A percentile compares a stretch with the other conserved stretches of the same genome.
Evolutionary conservation across 1,284 basidiomycete genomes (phyloP).

Genomic region (Ceratobasidium sp.): DNA sequence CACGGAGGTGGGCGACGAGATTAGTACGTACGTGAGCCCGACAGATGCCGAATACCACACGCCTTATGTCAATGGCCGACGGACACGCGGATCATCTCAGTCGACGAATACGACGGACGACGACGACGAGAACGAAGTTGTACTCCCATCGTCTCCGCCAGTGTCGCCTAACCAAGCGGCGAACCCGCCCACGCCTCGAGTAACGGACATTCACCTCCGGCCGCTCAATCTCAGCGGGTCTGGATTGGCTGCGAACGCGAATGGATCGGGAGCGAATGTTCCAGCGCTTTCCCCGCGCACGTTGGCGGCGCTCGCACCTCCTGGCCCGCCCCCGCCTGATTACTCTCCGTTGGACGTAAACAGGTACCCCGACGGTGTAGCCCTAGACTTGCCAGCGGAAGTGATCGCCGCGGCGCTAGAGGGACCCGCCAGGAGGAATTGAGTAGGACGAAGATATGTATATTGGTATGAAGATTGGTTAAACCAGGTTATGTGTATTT

Average conservation of each 20-base stretch:
- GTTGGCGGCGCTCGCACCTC: slow-evolving; percentile 48
- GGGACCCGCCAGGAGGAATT: slow-evolving; percentile 57
- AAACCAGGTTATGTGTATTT: slow-evolving; percentile 33
- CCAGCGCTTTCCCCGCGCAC: slow-evolving; percentile 54
- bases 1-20: slow-evolving; percentile 53
- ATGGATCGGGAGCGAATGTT: not conserved
- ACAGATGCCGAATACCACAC: slow-evolving; percentile 71
- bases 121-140: slow-evolving; percentile 45
- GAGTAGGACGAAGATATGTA: not conserved
- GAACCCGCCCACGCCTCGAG: slow-evolving; percentile 80
- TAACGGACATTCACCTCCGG: slow-evolving; percentile 80
- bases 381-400: slow-evolving; percentile 83
- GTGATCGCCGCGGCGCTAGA: slow-evolving; percentile 83
- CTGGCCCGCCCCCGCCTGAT: slow-evolving; percentile 65
- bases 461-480: slow-evolving; percentile 27
- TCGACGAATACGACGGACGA: slow-evolving; percentile 52
- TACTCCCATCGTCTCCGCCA: slow-evolving; percentile 40
- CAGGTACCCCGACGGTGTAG: slow-evolving; percentile 81
- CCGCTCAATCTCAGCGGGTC: slow-evolving; percentile 57
- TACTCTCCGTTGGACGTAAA: slow-evolving; percentile 85
- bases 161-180: slow-evolving; percentile 49
- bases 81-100: slow-evolving; percentile 51
- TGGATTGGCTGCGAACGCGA: slow-evolving; percentile 25
- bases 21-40: slow-evolving; percentile 65
- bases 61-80: slow-evolving; percentile 50